Conservation (phyloP, 2,329 filamentous ascomycete genomes). For the Colletotrichum zoysiae region DNA sequence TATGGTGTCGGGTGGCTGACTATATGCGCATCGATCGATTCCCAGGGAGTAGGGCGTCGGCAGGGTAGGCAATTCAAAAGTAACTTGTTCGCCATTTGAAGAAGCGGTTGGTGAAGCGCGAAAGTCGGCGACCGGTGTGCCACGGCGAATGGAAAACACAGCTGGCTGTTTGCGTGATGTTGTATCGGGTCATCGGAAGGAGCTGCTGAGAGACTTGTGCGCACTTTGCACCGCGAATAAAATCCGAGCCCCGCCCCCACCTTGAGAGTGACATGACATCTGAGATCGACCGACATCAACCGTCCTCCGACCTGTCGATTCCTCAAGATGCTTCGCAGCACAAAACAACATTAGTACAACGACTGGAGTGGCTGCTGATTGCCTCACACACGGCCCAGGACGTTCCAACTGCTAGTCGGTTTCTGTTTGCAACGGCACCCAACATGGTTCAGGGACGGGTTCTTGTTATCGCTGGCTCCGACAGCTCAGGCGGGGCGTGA, state of each 20-base stretch:
- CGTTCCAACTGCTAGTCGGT: neutral
- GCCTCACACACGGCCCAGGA: neutral
- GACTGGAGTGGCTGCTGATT: too few species aligned
- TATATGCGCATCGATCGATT: conserved; percentile 38
- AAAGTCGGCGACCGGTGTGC: neutral
- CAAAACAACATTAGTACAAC: neutral
- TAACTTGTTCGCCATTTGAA: conserved; percentile 24
- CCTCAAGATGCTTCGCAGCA: neutral
- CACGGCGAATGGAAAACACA: neutral
- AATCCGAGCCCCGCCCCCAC: conserved; percentile 38
- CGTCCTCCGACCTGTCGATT: neutral
- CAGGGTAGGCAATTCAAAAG: conserved; percentile 38
- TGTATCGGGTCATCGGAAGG: neutral
- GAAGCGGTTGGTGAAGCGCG: neutral
- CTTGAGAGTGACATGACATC: conserved; percentile 38
- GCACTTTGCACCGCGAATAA: conserved; percentile 8
- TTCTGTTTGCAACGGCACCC: neutral
- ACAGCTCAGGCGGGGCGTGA: conserved; percentile 90
- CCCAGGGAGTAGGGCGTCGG: conserved; percentile 28
- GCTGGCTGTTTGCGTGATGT: neutral
- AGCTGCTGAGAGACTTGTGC: neutral
- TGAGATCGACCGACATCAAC: conserved; percentile 23
- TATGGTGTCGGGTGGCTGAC: conserved; percentile 31
- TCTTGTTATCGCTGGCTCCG: conserved; percentile 87
- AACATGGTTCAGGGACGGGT: conserved; percentile 65